Evolutionary conservation across 2,329 filamentous ascomycete species (phyloP).

Genomic region (Claviceps sp.): DNA sequence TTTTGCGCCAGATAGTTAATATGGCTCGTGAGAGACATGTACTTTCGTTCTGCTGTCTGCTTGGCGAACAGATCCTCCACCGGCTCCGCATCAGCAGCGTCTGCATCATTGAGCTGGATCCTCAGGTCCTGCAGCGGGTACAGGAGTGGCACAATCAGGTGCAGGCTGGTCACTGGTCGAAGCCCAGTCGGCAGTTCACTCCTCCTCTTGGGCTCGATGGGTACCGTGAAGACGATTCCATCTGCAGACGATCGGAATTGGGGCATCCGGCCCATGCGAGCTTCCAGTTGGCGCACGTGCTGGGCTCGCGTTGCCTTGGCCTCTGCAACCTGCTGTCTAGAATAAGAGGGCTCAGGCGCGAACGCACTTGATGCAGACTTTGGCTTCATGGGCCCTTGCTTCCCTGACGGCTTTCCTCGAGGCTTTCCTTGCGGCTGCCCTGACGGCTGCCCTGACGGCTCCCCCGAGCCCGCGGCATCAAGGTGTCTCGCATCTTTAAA

Average conservation of each 20-base stretch:
- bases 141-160: slow-evolving; percentile 53
- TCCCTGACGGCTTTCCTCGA: slow-evolving; percentile 1
- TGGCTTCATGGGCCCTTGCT: slow-evolving; percentile 2
- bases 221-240: slow-evolving; percentile 56
- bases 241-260: slow-evolving; percentile 57
- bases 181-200: slow-evolving; percentile 47
- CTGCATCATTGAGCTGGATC: slow-evolving; percentile 51
- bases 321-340: slow-evolving; percentile 43
- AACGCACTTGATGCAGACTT: slow-evolving; percentile 16
- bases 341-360: slow-evolving; percentile 35
- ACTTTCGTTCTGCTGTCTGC: slow-evolving; percentile 40
- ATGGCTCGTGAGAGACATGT: slow-evolving; percentile 56
- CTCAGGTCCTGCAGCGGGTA: slow-evolving; percentile 60
- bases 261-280: slow-evolving; percentile 55
- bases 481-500: slow-evolving; percentile 43
- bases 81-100: slow-evolving; percentile 43
- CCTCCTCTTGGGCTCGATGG: slow-evolving; percentile 51
- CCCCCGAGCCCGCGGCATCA: slow-evolving; percentile 11
- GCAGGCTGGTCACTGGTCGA: slow-evolving; percentile 47
- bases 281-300: slow-evolving; percentile 61
- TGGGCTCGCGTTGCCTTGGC: slow-evolving; percentile 50
- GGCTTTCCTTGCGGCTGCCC: background rate
- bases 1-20: slow-evolving; percentile 64
- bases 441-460: background rate
- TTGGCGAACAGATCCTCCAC: slow-evolving; percentile 53